Evolutionary conservation across 2,329 filamentous ascomycete species (phyloP), one percentile per base, ranked within the genome.

Genomic region (Hypoxylon sp.): DNA sequence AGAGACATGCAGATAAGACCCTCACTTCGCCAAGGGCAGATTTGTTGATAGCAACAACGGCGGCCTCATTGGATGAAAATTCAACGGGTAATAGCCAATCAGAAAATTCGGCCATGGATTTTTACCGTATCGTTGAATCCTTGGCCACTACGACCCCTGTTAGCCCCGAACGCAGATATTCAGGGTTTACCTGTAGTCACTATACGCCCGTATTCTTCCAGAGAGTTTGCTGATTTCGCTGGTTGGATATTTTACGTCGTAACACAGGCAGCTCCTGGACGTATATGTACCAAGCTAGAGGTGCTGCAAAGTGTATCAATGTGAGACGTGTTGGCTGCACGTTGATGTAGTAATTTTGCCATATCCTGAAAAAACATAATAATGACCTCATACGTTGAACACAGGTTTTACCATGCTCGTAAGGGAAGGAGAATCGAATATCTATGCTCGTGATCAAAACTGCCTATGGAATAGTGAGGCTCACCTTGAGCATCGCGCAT

Each of bases 1-100:
- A 76, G 73, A 79, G 76, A 79, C 76, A 77, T 75, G 73, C 73
- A 76, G 72, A 62, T 68, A 64, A 62, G 46, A 58, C 68, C 55
- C 57, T 42, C 58, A 29, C 46, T 44, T 59, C 44, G 37, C 21
- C 47, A 54, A 58, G 53, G 53, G 50, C 63, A n/a, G 35, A 70
- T 75, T 73, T 70, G 65, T 56, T 47, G 42, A 62, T 72, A 70
- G 51, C 27, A 29, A 46, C 13, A 2, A 27, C 8, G 44, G 46
- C 35, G 42, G 48, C 21, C 51, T 65, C 47, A 71, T 69, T 69
- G 70, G 63, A 48, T 15, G 7, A 53, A 63, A 71, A 71, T 50
- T 56, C 10, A 24, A 60, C 53, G 21, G n/a, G 8, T 8, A 50
- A 3, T 6, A 69, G n/a, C 74, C 75, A 74, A 74, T 75, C 46